phyloP scores from a whole-genome alignment of 768 basidiomycete genomes.

The Tricholoma hemisulphureum region DNA sequence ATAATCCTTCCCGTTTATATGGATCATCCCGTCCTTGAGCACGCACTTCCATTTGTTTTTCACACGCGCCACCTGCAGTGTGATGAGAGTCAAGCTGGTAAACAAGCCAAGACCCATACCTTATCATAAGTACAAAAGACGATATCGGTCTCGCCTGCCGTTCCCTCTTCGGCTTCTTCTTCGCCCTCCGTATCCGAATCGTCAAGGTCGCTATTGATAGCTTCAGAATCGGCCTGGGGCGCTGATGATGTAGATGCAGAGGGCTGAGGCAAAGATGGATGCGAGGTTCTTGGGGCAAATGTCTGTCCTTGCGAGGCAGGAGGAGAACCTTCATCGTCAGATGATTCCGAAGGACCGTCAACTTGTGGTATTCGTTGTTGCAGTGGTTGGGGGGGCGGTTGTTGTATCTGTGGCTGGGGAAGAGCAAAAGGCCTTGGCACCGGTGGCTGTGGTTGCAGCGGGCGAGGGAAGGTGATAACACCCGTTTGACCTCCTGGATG shows the following conservation, averaged over 20 bases:
- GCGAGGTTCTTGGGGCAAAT: constrained; percentile 69
- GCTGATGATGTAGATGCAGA: constrained; percentile 35
- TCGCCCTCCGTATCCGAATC: constrained; percentile 89
- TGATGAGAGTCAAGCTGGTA: constrained; percentile 2
- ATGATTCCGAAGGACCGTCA: constrained; percentile 78
- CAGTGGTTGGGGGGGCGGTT: constrained; percentile 5
- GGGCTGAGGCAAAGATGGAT: constrained; percentile 76
- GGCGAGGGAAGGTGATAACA: constrained; percentile 52
- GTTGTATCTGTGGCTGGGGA: constrained; percentile 16
- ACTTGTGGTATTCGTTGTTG: constrained; percentile 65
- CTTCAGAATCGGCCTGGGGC: constrained; percentile 61
- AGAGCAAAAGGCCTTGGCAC: constrained; percentile 27
- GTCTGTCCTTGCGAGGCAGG: constrained; percentile 57
- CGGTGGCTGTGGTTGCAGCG: constrained; percentile 29
- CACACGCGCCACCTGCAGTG: constrained; percentile 85
- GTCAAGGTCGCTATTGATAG: constrained; percentile 95
- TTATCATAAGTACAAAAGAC: constrained; percentile 99
- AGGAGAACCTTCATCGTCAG: constrained; percentile 57
- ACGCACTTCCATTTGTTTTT: constrained; percentile 99
- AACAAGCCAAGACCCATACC: constrained; percentile 42
- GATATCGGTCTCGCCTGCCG: constrained; percentile 78
- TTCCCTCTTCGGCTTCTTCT: constrained; percentile 78
- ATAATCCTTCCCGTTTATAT: constrained; percentile 96
- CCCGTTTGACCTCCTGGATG: constrained; percentile 61
- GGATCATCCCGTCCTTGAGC: constrained; percentile 96